These are phyloP conservation scores for Rhodotorula paludigena DNA, from an alignment of 768 basidiomycete species.

Conservation along the genomic window DNA sequence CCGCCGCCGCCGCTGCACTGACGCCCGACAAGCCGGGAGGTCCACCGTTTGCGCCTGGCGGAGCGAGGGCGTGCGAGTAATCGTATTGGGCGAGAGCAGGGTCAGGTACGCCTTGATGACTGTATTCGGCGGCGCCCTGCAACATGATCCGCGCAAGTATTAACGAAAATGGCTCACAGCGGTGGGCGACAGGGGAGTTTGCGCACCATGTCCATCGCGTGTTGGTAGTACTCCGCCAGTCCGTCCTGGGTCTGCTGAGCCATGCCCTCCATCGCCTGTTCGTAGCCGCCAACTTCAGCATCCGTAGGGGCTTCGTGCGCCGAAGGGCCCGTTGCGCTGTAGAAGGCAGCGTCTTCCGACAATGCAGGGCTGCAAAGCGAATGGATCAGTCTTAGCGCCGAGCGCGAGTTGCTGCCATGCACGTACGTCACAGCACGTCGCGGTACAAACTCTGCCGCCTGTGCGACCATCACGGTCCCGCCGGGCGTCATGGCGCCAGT, in stretches of 20 bases:
- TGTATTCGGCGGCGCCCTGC: slow-evolving; percentile 24
- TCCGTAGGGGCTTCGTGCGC: background rate
- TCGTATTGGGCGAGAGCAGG: slow-evolving; percentile 19
- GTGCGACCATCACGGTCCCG: slow-evolving; percentile 3
- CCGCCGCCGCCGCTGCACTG: slow-evolving; percentile 24
- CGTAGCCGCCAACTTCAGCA: background rate
- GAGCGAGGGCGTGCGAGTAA: slow-evolving; percentile 13
- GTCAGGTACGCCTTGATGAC: background rate
- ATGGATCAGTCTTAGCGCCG: background rate
- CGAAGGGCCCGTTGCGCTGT: background rate
- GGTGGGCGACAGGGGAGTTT: background rate
- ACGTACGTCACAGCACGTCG: slow-evolving; percentile 24
- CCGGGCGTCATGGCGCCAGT: background rate
- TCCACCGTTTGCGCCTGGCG: slow-evolving; percentile 20
- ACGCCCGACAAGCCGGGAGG: background rate
- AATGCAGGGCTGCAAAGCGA: slow-evolving; percentile 11
- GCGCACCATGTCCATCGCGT: slow-evolving; percentile 32
- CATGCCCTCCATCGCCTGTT: background rate
- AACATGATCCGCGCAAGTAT: too few relatives aligned
- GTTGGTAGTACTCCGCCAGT: slow-evolving; percentile 32
- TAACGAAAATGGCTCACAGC: too few relatives aligned
- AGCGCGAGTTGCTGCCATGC: too few relatives aligned
- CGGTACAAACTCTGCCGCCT: slow-evolving; percentile 32
- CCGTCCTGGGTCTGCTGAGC: background rate
- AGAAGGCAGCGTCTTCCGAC: slow-evolving; percentile 23